These are phyloP conservation scores for Antitrichia curtipendula DNA, from an alignment of 225 moss, liverwort and hornwort genomes.

Conservation along the genomic window DNA sequence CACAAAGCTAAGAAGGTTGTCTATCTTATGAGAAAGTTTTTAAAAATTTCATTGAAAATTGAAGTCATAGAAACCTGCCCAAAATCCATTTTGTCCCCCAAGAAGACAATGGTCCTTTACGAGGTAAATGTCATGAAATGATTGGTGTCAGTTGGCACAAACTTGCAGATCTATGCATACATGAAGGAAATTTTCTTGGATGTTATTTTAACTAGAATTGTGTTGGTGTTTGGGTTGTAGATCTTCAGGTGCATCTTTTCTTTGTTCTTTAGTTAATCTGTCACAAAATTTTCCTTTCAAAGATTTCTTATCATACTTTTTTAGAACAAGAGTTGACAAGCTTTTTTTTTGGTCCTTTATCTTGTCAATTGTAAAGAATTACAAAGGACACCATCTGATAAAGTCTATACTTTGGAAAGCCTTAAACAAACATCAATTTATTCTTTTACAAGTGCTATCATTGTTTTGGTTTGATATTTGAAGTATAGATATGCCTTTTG, in stretches of 20 bases:
- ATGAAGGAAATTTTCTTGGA: constrained; percentile 88
- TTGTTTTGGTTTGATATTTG: background rate
- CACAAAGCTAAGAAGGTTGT: too few species aligned
- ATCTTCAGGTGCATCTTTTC: constrained; percentile 47
- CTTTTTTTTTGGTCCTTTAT: background rate
- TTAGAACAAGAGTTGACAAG: background rate
- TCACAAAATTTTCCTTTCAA: background rate
- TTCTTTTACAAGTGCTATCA: background rate
- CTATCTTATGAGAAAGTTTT: too few species aligned
- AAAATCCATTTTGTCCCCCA: too few species aligned
- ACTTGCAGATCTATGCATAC: constrained; percentile 80
- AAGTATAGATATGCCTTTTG: background rate
- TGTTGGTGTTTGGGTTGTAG: constrained; percentile 97
- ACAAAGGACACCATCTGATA: background rate
- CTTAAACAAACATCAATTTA: background rate
- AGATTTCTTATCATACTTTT: background rate
- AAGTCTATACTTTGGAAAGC: background rate
- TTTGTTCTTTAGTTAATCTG: background rate
- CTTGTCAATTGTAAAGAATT: background rate
- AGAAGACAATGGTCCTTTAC: too few species aligned
- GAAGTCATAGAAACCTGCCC: too few species aligned
- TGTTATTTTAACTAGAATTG: constrained; percentile 93
- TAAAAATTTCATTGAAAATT: too few species aligned
- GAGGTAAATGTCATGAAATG: constrained; percentile 92
- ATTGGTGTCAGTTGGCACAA: constrained; percentile 99